These are phyloP conservation scores for Rhodomyrtus psidioides DNA, from an alignment of 441 rosid species.

Conservation along the genomic window DNA sequence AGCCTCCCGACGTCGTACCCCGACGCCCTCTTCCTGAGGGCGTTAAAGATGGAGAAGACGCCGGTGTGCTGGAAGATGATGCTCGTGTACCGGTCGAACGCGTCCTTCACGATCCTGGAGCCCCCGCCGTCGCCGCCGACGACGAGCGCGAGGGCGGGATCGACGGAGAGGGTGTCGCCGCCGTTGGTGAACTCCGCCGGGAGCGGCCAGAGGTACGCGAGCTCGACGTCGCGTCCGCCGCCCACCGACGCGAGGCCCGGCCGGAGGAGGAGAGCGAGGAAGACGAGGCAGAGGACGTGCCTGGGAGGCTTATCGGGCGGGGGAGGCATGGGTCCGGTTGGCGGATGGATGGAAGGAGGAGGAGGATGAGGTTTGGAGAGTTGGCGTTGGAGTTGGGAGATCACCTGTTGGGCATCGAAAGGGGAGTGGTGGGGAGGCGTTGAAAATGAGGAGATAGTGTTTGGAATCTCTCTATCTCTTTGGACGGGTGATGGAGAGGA, in stretches of 20 bases:
- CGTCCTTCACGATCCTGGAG: conserved; percentile 46
- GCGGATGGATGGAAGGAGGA: neutral
- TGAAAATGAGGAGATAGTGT: neutral
- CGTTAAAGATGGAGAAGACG: conserved; percentile 26
- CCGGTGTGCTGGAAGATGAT: conserved; percentile 51
- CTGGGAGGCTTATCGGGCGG: neutral
- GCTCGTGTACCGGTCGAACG: conserved; percentile 56
- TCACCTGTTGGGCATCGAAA: neutral
- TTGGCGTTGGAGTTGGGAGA: neutral
- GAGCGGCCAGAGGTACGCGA: conserved; percentile 81
- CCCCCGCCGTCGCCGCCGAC: conserved; percentile 40
- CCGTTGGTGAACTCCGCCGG: conserved; percentile 68
- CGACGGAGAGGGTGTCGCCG: conserved; percentile 49
- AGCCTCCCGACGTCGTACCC: conserved; percentile 49
- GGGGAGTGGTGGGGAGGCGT: neutral
- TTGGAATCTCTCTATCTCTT: too few relatives aligned
- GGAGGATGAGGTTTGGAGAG: neutral
- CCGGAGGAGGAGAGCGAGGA: neutral
- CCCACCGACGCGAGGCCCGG: neutral
- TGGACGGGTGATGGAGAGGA: too few relatives aligned
- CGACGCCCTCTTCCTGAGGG: conserved; percentile 27
- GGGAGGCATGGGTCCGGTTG: neutral
- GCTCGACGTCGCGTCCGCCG: conserved; percentile 25
- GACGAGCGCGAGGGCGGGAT: conserved; percentile 44
- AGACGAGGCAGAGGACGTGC: rapidly evolving